A percentile compares a stretch with the other conserved stretches of the same genome.
These are phyloP conservation scores for Fusarium sororula DNA, from an alignment of 2,329 filamentous ascomycete species.

Conservation along the genomic window DNA sequence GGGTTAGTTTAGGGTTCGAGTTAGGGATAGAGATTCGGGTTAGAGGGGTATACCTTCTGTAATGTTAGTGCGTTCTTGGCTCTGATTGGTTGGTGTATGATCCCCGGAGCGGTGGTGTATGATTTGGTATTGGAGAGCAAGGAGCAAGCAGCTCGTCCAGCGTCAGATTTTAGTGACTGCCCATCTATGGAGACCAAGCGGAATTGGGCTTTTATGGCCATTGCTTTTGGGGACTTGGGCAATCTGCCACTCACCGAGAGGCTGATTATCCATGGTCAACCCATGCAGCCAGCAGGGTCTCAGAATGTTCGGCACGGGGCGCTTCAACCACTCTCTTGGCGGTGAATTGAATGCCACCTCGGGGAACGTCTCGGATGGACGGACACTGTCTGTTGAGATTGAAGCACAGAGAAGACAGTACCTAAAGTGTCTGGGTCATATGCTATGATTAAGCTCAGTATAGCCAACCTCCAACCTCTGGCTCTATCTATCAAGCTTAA, in stretches of 20 bases:
- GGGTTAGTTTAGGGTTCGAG: too few species aligned
- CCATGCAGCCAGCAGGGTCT: not conserved
- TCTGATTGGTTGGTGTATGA: too few species aligned
- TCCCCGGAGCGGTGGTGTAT: too few species aligned
- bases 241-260: not conserved
- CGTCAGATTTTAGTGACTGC: slow-evolving; percentile 28
- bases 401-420: not conserved
- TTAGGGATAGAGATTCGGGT: too few species aligned
- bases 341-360: slow-evolving; percentile 18
- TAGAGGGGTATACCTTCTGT: too few species aligned
- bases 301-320: slow-evolving; percentile 7
- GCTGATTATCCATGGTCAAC: not conserved
- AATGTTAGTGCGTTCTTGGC: too few species aligned
- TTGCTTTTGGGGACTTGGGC: not conserved
- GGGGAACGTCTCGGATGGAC: not conserved
- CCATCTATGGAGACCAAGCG: not conserved
- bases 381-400: not conserved
- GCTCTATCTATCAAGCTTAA: slow-evolving; percentile 6
- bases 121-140: not conserved
- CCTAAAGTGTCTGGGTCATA: not conserved
- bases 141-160: not conserved
- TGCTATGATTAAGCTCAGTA: not conserved
- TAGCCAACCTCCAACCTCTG: not conserved
- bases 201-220: not conserved
- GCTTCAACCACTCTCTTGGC: slow-evolving; percentile 1